Base-by-base conservation (phyloP, 2,329 filamentous ascomycete species). In the Fusarium camptoceras region DNA sequence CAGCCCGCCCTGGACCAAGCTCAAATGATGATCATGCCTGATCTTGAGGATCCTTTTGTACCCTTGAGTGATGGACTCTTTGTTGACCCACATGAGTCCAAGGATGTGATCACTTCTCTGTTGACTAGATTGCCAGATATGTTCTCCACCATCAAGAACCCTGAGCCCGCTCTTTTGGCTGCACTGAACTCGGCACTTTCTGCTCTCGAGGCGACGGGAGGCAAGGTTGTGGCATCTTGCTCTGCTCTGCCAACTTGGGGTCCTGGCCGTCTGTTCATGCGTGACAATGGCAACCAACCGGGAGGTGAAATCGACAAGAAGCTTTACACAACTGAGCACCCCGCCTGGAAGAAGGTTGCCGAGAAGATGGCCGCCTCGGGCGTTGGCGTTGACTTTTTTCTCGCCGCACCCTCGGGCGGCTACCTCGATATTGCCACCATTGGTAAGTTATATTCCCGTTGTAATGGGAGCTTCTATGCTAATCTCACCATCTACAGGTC, bases 11-110 rank as follows among this genome's bases (percentile, higher is more conserved):
- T 98, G 43, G 91, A 96, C 58, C 90, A 94, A 81, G 94, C 96
- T 12, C 96, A 99, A 78, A 98, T 99, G 94, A 89, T 99, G 85
- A 94, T 99, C 53, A 97, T 99, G 93, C 93, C 96, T 6, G 96
- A 99, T 77, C 87, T 99, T 50, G 94, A 98, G 75, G 96, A 99
- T 72, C 96, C 96, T 0, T 99, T 99, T 78, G 90, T 98, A 18
- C 94, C 96, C 5, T 85, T 99, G 20, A 94, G 92, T 68, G 92
- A 97, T 61, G 94, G 95, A 18, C 85, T 99, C 12, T 98, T 98
- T 78, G 95, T 98, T 18, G 95, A 99, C 79, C 94, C 96, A 3
- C 91, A 94, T 74, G 93, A 97, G 79, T 96, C 94, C 47, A 95
- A 92, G 85, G 84, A 89, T 25, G 90, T 97, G 75, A 97, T 99